These are phyloP conservation scores for Senna siamea DNA, from an alignment of 306 rosid genomes.

Conservation along the genomic window DNA sequence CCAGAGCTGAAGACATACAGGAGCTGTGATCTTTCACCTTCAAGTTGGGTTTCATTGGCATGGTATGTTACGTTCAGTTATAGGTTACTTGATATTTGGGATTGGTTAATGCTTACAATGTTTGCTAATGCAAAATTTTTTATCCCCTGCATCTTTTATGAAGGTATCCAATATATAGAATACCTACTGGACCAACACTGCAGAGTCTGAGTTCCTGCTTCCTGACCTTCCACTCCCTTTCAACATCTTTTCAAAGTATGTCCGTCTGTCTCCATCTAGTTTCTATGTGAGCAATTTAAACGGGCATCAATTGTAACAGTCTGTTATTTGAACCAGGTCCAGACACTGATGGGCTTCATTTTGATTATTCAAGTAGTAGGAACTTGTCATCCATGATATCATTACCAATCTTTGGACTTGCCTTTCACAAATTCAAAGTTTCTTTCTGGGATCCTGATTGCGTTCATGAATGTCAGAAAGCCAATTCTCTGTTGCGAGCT, in stretches of 20 bases:
- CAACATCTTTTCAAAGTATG: constrained; percentile 64
- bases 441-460: constrained; percentile 75
- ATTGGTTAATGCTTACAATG: constrained; percentile 15
- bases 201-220: constrained; percentile 88
- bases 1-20: constrained; percentile 74
- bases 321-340: constrained; percentile 61
- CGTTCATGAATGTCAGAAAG: constrained; percentile 62
- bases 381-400: constrained; percentile 56
- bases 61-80: constrained; percentile 56
- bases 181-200: constrained; percentile 91
- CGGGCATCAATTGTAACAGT: not conserved
- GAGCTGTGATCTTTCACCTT: constrained; percentile 88
- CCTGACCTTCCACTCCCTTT: constrained; percentile 76
- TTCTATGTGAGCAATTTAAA: constrained; percentile 22
- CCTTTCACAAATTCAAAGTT: constrained; percentile 72
- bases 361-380: constrained; percentile 51
- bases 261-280: constrained; percentile 36
- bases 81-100: constrained; percentile 2
- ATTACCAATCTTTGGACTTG: constrained; percentile 79
- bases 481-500: constrained; percentile 63
- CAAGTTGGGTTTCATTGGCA: constrained; percentile 91
- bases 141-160: constrained; percentile 23
- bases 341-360: constrained; percentile 53
- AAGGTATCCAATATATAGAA: constrained; percentile 96
- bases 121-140: too few relatives aligned